Base-by-base conservation (phyloP, 495 filamentous ascomycete species). In the Penicillium egyptiacum region DNA sequence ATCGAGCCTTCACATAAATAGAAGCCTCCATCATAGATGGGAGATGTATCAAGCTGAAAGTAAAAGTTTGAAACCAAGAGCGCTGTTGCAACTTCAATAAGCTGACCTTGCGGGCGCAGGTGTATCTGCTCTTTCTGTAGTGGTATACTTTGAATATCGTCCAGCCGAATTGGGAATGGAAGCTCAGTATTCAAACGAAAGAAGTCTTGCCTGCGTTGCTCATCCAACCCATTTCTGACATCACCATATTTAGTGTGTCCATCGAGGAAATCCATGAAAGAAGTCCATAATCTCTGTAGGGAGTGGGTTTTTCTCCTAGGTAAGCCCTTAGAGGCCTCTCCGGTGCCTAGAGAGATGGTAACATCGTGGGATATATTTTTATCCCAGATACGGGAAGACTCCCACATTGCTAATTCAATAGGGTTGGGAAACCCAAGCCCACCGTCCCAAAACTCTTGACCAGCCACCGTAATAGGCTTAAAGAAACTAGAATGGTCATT, bases 381-480 rank as follows among this genome's bases (percentile, higher is more conserved):
- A 3, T 56, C 57, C 61, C 65, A 71, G 10, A 71, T 55, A 8
- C 48, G 39, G 25, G 22, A 43, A 28, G 55, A 50, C 52, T 76
- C 71, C 61, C 61, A 61, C 17, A 69, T 43, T 22, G 68, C 68
- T 22, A 76, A 44, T 31, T 71, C 62, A 23, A 71, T 49, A 0
- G 66, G 70, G 51, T 73, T 71, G 42, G 72, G 74, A 39, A 73
- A 61, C 19, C 52, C 58, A 23, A 75, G 50, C 14, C 63, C 67
- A 19, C 68, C 64, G 58, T 75, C 71, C 63, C 69, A 60, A 57
- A 68, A 73, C 30, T 66, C 64, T 42, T 61, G 63, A 26, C 44
- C 35, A 26, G 28, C 46, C 8, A 66, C 59, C 16, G 49, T 56
- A 23, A 66, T 55, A 2, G 53, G 60, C 35, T 51, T 61, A 46